These are phyloP conservation scores for Candida endomychidarum DNA, from an alignment of 805 yeast species.

Conservation along the genomic window DNA sequence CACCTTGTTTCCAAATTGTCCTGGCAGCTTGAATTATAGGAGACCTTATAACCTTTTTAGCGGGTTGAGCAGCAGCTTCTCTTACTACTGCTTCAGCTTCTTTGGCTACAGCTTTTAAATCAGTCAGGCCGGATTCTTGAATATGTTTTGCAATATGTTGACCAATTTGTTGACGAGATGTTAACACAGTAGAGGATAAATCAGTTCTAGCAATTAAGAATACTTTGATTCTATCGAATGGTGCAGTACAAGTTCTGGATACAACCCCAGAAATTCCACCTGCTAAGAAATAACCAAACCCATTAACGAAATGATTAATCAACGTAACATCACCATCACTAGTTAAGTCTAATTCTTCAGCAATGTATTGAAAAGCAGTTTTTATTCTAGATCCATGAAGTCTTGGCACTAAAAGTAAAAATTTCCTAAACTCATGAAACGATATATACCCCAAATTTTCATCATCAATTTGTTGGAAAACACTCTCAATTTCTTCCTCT, in stretches of 20 bases:
- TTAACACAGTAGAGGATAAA: conserved; percentile 65
- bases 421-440: conserved; percentile 83
- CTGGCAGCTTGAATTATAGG: conserved; percentile 80
- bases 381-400: conserved; percentile 70
- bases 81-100: not conserved
- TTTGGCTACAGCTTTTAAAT: not conserved
- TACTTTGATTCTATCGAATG: conserved; percentile 92
- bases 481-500: conserved; percentile 48
- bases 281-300: conserved; percentile 87
- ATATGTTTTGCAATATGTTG: conserved; percentile 27
- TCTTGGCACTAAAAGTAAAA: conserved; percentile 79
- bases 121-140: not conserved
- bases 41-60: conserved; percentile 53
- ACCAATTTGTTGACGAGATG: conserved; percentile 49
- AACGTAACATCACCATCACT: conserved; percentile 92
- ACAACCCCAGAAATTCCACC: conserved; percentile 97
- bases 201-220: conserved; percentile 90
- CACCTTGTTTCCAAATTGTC: conserved; percentile 84
- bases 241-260: conserved; percentile 95
- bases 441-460: conserved; percentile 68
- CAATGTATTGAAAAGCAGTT: conserved; percentile 79
- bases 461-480: conserved; percentile 57
- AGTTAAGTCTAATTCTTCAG: conserved; percentile 75
- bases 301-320: conserved; percentile 73
- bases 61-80: conserved; percentile 11